Evolutionary conservation across 164 flowering plant species (phyloP).

Genomic region (Macadamia integrifolia): DNA sequence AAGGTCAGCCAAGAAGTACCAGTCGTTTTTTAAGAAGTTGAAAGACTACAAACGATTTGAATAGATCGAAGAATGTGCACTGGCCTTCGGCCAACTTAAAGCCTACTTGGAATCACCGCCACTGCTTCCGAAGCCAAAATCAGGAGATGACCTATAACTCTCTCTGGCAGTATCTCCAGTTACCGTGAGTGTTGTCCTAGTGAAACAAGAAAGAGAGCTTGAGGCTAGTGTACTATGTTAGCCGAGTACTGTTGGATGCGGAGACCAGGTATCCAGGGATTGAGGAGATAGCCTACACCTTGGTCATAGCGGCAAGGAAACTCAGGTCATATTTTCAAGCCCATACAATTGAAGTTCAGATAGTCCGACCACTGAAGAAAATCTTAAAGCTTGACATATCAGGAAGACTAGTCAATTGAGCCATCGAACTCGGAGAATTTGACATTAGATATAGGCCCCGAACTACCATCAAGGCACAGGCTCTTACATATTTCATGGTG

Average conservation of each 20-base stretch:
- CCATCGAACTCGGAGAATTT: background rate
- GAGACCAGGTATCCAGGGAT: conserved; percentile 2
- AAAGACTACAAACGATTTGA: background rate
- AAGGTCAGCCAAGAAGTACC: background rate
- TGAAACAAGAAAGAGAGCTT: background rate
- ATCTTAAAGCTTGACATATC: background rate
- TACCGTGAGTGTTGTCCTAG: background rate
- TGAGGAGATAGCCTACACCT: conserved; percentile 1
- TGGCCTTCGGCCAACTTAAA: background rate
- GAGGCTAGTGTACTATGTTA: conserved; percentile 11
- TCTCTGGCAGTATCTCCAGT: background rate
- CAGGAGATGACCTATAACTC: background rate
- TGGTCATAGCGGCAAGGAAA: background rate
- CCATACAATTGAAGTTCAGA: conserved; percentile 1
- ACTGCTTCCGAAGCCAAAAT: background rate
- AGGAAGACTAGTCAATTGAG: conserved; percentile 1
- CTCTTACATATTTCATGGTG: conserved; percentile 1
- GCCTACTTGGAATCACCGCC: background rate
- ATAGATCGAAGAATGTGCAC: background rate
- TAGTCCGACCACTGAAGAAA: background rate
- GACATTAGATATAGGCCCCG: background rate
- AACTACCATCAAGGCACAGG: conserved; percentile 7
- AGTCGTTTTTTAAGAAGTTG: background rate
- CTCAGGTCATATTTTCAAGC: conserved; percentile 1
- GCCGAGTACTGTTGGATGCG: background rate